Evolutionary conservation across 2,329 filamentous ascomycete genomes (phyloP), one percentile per base, ranked within the genome.

Genomic region (Allantophomopsis lycopodina): DNA sequence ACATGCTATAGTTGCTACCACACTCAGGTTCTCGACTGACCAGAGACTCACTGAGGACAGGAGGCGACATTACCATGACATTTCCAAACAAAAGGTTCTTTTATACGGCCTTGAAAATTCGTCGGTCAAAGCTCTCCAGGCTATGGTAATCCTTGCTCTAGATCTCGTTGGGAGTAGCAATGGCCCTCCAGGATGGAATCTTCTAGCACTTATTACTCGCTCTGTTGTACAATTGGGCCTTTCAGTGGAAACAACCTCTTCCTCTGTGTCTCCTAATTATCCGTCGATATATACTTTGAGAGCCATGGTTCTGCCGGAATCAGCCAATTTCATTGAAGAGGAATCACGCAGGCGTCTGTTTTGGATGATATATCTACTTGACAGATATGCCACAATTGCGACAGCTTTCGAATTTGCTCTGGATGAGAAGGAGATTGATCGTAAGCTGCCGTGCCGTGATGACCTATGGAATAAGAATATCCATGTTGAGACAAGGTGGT

Each of bases 311-410:
- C 65, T 94, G 0, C 83, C 86, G 0, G 86, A 94, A 44, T 73
- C 88, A 0, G 78, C 76, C 38, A 83, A 86, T 44, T 94, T 88
- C 58, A 81, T 94, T 41, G 87, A 94, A 55, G 88, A 94, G 44
- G 88, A 95, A 57, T 83, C 83, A 33, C 69, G 87, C 20, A 72
- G 88, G 20, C 70, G 88, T 18, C 65, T 94, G 1, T 94, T 95
- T 58, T 95, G 88, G 88, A 89, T 93, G 78, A 79, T 94, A 10
- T 95, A 94, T 54, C 63, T 94, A 11, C 68, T 95, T 5, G 88
- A 95, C 55, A 73, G 88, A 37, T 94, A 94, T 54, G 86, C 86
- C 1, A 94, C 87, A 1, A 79, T 94, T 41, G 81, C 86, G 1
- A 94, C 88, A 0, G 86, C 88, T 0, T 94, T 94, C 49, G 86